Percentiles rank a stretch among this genome's conserved stretches.
phyloP scores from a whole-genome alignment of 768 basidiomycete genomes.

The Leccinum barrowsii region DNA sequence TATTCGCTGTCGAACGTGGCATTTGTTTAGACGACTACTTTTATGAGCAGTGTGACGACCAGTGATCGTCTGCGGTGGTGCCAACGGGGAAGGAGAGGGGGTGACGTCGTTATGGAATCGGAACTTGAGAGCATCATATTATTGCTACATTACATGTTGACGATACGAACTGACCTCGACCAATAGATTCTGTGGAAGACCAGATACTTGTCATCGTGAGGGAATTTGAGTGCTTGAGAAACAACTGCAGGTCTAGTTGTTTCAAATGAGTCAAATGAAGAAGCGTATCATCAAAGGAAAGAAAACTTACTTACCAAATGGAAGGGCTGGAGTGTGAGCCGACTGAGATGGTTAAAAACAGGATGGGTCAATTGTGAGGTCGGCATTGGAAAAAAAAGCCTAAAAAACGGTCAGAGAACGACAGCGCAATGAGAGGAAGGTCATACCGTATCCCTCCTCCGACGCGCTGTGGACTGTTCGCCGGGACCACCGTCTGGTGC shows the following conservation, averaged over 20 bases:
- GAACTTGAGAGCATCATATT: not conserved
- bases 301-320: constrained; percentile 34
- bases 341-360: constrained; percentile 35
- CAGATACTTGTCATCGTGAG: constrained; percentile 50
- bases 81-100: too few species aligned
- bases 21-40: too few species aligned
- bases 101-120: too few species aligned
- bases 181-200: constrained; percentile 64
- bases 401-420: constrained; percentile 15
- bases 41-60: too few species aligned
- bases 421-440: not conserved
- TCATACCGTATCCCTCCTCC: constrained; percentile 25
- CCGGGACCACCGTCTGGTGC: constrained; percentile 6
- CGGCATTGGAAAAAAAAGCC: constrained; percentile 43
- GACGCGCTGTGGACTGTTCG: constrained; percentile 19
- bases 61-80: too few species aligned
- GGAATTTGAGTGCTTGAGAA: constrained; percentile 46
- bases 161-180: constrained; percentile 54
- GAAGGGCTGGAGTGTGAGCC: constrained; percentile 40
- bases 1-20: too few species aligned
- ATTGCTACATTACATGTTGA: not conserved
- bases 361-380: constrained; percentile 36
- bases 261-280: constrained; percentile 12
- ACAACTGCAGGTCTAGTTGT: constrained; percentile 24
- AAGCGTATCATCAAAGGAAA: not conserved